A percentile compares a stretch with the other conserved stretches of the same genome.
Evolutionary conservation across 371 early-diverging fungal genomes (phyloP).

Genomic region (Chytridium lagenaria): DNA sequence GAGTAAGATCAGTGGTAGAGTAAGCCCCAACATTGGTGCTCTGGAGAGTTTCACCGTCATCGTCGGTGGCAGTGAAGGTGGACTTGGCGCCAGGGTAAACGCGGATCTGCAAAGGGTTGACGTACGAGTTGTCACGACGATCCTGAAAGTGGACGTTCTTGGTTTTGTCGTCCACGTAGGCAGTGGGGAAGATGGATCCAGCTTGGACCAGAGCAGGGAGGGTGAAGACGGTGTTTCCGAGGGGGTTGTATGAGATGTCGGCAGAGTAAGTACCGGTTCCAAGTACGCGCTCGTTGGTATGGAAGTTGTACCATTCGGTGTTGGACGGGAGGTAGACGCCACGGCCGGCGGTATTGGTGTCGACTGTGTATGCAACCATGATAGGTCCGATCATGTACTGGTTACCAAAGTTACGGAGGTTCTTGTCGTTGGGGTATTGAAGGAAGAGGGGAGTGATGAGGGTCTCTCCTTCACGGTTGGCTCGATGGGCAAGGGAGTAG

Average conservation of each 20-base stretch:
- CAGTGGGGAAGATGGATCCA: constrained; percentile 24
- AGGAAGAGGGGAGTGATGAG: constrained; percentile 31
- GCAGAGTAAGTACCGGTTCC: constrained; percentile 10
- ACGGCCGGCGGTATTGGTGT: constrained; percentile 4
- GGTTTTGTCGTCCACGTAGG: constrained; percentile 31
- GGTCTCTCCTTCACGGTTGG: constrained; percentile 24
- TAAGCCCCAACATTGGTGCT: constrained; percentile 13
- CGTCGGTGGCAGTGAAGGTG: constrained; percentile 27
- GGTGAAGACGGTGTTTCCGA: constrained; percentile 14
- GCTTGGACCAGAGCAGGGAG: constrained; percentile 24
- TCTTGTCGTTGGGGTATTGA: constrained; percentile 26
- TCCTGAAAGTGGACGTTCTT: constrained; percentile 20
- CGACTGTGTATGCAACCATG: constrained; percentile 13
- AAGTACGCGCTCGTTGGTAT: constrained; percentile 24
- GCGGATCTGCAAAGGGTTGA: constrained; percentile 8
- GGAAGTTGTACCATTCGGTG: constrained; percentile 32
- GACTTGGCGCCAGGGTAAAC: constrained; percentile 22
- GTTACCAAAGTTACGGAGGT: constrained; percentile 21
- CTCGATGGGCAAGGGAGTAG: constrained; percentile 31
- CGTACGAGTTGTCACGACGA: constrained; percentile 13
- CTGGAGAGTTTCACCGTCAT: constrained; percentile 29
- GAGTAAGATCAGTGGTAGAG: constrained; percentile 18
- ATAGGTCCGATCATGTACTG: constrained; percentile 31
- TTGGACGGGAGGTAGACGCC: constrained; percentile 29
- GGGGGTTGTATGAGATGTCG: constrained; percentile 5